Conservation (phyloP, 805 yeast species). For the Yamadazyma tumulicola region DNA sequence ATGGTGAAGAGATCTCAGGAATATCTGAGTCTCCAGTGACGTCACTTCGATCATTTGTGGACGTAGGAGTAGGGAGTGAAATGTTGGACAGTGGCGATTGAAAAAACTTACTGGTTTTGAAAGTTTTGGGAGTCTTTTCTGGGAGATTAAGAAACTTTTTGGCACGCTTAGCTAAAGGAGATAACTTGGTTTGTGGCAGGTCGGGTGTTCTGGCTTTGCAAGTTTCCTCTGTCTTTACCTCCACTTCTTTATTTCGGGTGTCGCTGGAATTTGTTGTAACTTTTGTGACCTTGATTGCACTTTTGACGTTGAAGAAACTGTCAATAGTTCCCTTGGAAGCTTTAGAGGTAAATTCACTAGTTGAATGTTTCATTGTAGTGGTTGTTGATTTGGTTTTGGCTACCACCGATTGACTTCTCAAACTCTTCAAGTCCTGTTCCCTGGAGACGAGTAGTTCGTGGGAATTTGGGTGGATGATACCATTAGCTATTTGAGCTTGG, state of each 20-base stretch:
- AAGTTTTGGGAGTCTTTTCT: slow-evolving; percentile 9
- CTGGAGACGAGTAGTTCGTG: slow-evolving; percentile 46
- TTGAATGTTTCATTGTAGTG: background rate
- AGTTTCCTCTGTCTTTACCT: too few relatives aligned
- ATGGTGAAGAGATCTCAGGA: slow-evolving; percentile 28
- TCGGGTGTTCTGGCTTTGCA: slow-evolving; percentile 1
- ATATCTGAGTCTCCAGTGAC: slow-evolving; percentile 30
- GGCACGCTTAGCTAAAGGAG: slow-evolving; percentile 15
- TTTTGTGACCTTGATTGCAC: slow-evolving; percentile 1
- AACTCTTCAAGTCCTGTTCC: slow-evolving; percentile 32
- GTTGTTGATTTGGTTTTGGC: too few relatives aligned
- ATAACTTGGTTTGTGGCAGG: slow-evolving; percentile 5
- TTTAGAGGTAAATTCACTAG: background rate
- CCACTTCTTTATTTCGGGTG: too few relatives aligned
- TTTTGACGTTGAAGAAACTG: slow-evolving; percentile 6
- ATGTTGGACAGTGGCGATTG: slow-evolving; percentile 3
- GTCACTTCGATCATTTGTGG: slow-evolving; percentile 6
- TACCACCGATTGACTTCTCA: slow-evolving; percentile 17
- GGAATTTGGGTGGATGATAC: slow-evolving; percentile 63
- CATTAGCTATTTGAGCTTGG: slow-evolving; percentile 59
- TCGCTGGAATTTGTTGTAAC: too few relatives aligned
- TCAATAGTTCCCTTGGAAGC: slow-evolving; percentile 3
- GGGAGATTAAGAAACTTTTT: slow-evolving; percentile 2
- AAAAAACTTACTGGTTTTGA: slow-evolving; percentile 8
- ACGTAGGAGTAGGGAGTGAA: slow-evolving; percentile 9